phyloP scores from a whole-genome alignment of 148 eudicot genomes.

The Heliosperma pusillum region DNA sequence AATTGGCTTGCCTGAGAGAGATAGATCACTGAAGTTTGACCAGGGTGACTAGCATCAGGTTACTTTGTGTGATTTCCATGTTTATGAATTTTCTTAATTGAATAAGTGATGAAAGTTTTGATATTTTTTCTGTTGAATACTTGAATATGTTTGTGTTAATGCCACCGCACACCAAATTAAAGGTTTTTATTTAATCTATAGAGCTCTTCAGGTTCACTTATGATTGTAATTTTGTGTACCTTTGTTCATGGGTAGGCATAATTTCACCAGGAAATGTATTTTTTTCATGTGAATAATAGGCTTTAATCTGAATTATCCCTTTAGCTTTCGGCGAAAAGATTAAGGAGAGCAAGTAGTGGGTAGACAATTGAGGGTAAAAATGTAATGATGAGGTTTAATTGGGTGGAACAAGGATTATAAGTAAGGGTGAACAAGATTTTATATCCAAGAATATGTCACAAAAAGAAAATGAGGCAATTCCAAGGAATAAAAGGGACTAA shows the following conservation, averaged over 20 bases:
- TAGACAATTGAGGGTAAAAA: no score
- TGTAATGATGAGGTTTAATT: no score
- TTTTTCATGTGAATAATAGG: not conserved
- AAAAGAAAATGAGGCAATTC: no score
- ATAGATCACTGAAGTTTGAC: not conserved
- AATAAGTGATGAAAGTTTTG: not conserved
- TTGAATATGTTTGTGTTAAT: constrained; percentile 1
- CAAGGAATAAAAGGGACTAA: no score
- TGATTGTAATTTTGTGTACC: not conserved
- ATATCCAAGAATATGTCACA: no score
- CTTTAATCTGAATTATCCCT: not conserved
- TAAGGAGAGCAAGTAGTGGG: no score
- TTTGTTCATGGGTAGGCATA: not conserved
- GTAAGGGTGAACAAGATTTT: no score
- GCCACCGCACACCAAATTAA: not conserved
- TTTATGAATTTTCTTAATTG: not conserved
- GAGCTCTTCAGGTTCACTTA: not conserved
- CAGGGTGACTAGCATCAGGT: not conserved
- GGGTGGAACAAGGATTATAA: no score
- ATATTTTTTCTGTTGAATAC: not conserved
- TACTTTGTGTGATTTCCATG: not conserved
- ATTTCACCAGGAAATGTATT: not conserved
- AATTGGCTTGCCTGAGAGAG: not conserved
- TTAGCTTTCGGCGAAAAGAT: no score
- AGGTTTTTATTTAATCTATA: not conserved